Base-by-base conservation (phyloP, 192 early-diverging fungal species). In the Podila clonocystis region DNA sequence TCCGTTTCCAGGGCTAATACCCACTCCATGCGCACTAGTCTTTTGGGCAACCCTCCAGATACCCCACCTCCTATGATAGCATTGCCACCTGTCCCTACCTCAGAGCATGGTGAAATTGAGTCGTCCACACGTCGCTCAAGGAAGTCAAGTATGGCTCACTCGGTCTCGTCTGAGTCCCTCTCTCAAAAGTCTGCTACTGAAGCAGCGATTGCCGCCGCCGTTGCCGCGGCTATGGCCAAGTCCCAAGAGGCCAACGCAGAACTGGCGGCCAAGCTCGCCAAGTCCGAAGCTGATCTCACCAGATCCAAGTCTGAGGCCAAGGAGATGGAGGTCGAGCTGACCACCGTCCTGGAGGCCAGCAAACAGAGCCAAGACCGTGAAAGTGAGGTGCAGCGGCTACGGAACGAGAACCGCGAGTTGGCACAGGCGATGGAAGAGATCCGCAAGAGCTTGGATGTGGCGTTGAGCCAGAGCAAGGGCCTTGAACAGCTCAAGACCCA, bases 191-290 rank as follows among this genome's bases (percentile, higher is more conserved):
- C 65, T 5, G 52, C 61, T 4, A 34, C 58, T 12, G 60, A 55
- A n/a, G 75, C 75, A 17, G 76, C 76, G 26, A 79, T 59, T n/a
- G 77, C 72, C 30, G 77, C 70, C 1, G 77, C 77, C n/a, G 71
- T 80, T 9, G 77, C 77, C 0, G 71, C 77, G 0, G 77, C 77
- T 2, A 66, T 80, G 22, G 70, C 67, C n/a, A 80, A 69, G 36
- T 60, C 60, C 13, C 59, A 64, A 49, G 77, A 80, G 33, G 48
- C 36, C 12, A 70, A 80, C 15, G 63, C 64, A 13, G 77, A 63
- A 50, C 34, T 80, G 26, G 57, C 61, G 3, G 31, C 20, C 2
- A 80, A 69, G 49, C 58, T 80, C 1, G 65, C 52, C 31, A 59
- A 68, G 30, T 72, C 66, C 34, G 67, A 73, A 62, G 24, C 61